Percentiles rank a stretch among this genome's conserved stretches.
phyloP scores from a whole-genome alignment of 768 basidiomycete species.

The Termitomyces sp. region DNA sequence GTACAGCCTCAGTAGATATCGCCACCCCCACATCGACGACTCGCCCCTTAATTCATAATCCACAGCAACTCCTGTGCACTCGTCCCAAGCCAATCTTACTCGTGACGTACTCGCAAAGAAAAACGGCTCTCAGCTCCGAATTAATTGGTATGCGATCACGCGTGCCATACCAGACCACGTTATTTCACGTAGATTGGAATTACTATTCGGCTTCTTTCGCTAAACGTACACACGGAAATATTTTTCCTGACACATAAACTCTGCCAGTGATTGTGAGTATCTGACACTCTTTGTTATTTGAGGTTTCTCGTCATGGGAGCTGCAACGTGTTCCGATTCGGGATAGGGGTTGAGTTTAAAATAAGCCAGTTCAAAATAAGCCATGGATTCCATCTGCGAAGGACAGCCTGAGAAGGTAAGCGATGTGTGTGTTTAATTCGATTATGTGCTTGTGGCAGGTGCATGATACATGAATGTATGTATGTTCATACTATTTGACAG shows the following conservation, averaged over 20 bases:
- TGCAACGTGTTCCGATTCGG: neutral
- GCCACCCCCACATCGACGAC: neutral
- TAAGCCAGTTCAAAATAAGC: neutral
- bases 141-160: neutral
- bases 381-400: neutral
- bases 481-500: neutral
- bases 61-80: neutral
- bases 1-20: neutral
- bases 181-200: no score
- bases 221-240: neutral
- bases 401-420: neutral
- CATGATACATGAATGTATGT: neutral
- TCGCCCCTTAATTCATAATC: neutral
- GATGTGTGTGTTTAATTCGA: neutral
- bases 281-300: neutral
- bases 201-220: neutral
- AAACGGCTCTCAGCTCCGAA: no score
- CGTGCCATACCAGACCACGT: neutral
- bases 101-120: neutral
- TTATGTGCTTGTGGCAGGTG: neutral
- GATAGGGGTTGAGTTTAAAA: neutral
- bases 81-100: neutral
- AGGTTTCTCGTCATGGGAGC: neutral
- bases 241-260: neutral
- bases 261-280: neutral